These are phyloP conservation scores for Malassezia psittaci DNA, from an alignment of 1,284 basidiomycete species.

Conservation along the genomic window DNA sequence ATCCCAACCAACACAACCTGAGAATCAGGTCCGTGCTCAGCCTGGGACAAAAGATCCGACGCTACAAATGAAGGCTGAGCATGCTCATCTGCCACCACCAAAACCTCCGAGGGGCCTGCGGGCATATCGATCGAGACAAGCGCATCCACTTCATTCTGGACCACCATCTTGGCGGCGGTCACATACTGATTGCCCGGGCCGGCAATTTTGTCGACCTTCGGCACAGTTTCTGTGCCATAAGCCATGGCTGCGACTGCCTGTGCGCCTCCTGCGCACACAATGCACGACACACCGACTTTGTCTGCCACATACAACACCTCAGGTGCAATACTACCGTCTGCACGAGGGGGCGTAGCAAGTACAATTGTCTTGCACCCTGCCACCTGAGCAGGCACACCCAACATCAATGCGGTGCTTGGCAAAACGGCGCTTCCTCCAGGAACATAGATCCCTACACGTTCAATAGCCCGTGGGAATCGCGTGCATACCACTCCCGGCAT, in stretches of 20 bases:
- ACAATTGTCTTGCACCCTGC: conserved; percentile 87
- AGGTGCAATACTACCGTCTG: conserved; percentile 42
- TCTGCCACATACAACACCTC: conserved; percentile 46
- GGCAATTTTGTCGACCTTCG: conserved; percentile 98
- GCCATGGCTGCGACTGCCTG: conserved; percentile 96
- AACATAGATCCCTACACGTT: conserved; percentile 90
- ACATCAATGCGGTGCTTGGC: conserved; percentile 93
- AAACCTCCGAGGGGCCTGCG: conserved; percentile 68
- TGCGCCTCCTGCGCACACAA: conserved; percentile 65
- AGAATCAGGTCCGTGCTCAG: conserved; percentile 90
- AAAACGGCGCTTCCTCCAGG: conserved; percentile 94
- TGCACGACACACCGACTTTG: conserved; percentile 34
- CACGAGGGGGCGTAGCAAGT: conserved; percentile 82
- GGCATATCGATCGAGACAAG: conserved; percentile 98
- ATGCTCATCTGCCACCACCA: conserved; percentile 68
- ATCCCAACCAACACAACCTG: conserved; percentile 89
- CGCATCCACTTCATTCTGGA: conserved; percentile 96
- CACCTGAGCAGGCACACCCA: conserved; percentile 94
- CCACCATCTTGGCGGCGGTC: conserved; percentile 96
- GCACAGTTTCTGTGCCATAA: conserved; percentile 85
- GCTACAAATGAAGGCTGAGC: conserved; percentile 84
- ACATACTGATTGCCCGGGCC: conserved; percentile 99
- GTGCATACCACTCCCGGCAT: conserved; percentile 73
- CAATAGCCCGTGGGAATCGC: conserved; percentile 81
- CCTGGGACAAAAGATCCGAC: conserved; percentile 90